Base-by-base conservation (phyloP, 75 land plant species). In the Selaginella tamariscina region DNA sequence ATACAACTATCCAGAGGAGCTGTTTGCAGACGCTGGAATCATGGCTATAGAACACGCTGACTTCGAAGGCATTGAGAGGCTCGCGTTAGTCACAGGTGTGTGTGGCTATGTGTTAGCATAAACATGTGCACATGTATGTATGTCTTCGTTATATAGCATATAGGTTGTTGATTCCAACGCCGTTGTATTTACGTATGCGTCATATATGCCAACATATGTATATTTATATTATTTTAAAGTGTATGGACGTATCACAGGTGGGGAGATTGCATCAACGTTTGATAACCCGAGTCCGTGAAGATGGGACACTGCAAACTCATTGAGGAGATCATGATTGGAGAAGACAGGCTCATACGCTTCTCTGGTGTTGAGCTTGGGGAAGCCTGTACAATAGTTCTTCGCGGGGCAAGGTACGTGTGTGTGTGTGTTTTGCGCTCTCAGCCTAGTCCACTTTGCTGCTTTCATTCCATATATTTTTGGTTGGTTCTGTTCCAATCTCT, bases 1-100 rank as follows among this genome's bases (percentile, higher is more conserved):
- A 29, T 93, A 93, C 73, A 93, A 93, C 75, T 93, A 81, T 66
- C 98, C 98, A 31, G 98, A 93, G 56, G 98, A 93, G 74, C 86
- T 93, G 20, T 93, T 93, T 85, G 98, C 98, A 26, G 98, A 93
- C 82, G 90, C 98, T 39, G 98, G 98, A 28, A 75, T 93, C 18
- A 85, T 93, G 68, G 98, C 98, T 1, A 93, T 93, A 71, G 98
- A 93, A 80, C 98, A 93, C 84, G 98, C 98, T 56, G 98, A 93
- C 71, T 93, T 93, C 76, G 98, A 93, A 65, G 98, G 98, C 24
- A 93, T 93, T 60, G 98, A 93, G 55, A 85, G 98, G 20, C 78
- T 93, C 30, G 98, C 86, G 60, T 71, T 93, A 9, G 98, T 93
- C 11, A 93, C 98, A 49, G n/a, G n/a, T n/a, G n/a, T n/a, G n/a